Base-by-base conservation (phyloP, 768 basidiomycete genomes). In the Termitomyces sp. region DNA sequence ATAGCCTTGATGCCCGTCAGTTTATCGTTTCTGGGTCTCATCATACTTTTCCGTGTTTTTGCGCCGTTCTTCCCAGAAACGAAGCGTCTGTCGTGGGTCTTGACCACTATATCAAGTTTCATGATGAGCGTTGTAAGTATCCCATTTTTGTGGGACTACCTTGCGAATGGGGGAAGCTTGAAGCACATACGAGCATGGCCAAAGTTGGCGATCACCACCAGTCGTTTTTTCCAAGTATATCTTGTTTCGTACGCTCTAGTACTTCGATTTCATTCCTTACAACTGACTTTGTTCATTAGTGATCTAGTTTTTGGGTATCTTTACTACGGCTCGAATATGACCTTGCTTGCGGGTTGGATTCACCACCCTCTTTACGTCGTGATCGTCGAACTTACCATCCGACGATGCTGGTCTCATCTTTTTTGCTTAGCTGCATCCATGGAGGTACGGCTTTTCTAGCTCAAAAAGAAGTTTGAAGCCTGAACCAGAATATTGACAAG, bases 231-330 rank as follows among this genome's bases (percentile, higher is more conserved):
- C 30, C 53, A 54, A 54, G 32, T 27, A 2, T 54, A 54, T 34
- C 43, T 54, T 13, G 7, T 54, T 20, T 10, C n/a, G 52, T 43
- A 14, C 22, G n/a, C 10, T 30, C 30, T 12, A 10, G n/a, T 12
- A 36, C 7, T 22, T 37, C 5, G 6, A 22, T 10, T 8, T 52
- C 52, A 20, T 42, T 22, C 9, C 40, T 42, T 4, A 22, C 1
- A 20, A 33, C 36, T 27, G 27, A 18, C 27, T 39, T 39, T 62
- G 20, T 34, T 20, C 26, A 22, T 9, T 20, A 80, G 78, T 56
- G 79, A 84, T 69, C 66, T 84, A 49, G 58, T 71, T 2, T 66
- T 81, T 49, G 83, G 82, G n/a, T 66, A 68, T 53, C 22, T 78
- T 47, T 73, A 76, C 61, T 84, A 84, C 65, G 74, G 71, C 8